A percentile compares a stretch with the other conserved stretches of the same genome.
Conservation (phyloP, 139 green algal genomes). For the Closterium sp. region DNA sequence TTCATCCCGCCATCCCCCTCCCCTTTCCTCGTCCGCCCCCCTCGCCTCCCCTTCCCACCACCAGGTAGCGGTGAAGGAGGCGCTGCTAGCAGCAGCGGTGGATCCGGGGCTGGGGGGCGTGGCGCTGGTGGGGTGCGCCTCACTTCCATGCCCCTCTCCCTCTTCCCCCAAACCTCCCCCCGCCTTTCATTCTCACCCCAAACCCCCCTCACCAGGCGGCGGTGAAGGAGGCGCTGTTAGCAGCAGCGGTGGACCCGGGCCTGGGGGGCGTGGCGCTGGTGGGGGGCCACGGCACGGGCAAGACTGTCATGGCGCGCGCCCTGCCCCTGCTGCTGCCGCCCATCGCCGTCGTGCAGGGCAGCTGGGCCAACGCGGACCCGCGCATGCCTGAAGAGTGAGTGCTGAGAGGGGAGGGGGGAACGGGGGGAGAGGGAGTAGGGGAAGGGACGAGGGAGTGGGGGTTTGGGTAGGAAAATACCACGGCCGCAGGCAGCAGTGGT, state of each 20-base stretch:
- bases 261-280: conserved; percentile 93
- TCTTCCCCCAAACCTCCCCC: neutral
- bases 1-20: too few relatives aligned
- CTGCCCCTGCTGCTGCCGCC: conserved; percentile 92
- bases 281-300: conserved; percentile 87
- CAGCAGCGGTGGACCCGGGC: conserved; percentile 86
- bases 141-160: too few relatives aligned
- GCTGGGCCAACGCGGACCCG: conserved; percentile 91
- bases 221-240: conserved; percentile 94
- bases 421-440: too few relatives aligned
- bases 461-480: too few relatives aligned
- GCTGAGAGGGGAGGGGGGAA: neutral
- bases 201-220: conserved; percentile 65
- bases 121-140: conserved; percentile 81
- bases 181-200: neutral
- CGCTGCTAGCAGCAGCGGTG: conserved; percentile 90
- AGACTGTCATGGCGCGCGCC: conserved; percentile 95
- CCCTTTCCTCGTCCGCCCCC: too few relatives aligned
- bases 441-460: too few relatives aligned
- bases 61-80: conserved; percentile 92
- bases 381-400: conserved; percentile 74
- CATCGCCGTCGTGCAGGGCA: conserved; percentile 93
- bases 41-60: too few relatives aligned
- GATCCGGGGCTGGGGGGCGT: conserved; percentile 57
- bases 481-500: too few relatives aligned